phyloP scores from a whole-genome alignment of 768 basidiomycete species.

The Pleurotus pulmonarius region DNA sequence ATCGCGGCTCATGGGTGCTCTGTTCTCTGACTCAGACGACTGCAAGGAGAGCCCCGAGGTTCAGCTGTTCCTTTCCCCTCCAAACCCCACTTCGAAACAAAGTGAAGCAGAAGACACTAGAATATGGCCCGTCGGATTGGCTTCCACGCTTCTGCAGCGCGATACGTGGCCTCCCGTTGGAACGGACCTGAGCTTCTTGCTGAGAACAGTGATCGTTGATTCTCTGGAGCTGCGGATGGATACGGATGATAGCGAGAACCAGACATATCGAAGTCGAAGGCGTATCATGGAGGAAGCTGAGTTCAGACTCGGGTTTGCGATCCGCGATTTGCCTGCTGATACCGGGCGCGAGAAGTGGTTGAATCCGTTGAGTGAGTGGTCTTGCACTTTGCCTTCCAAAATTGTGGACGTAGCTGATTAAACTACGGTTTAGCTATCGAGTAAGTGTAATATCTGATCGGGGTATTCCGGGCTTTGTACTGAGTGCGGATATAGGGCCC shows the following conservation, averaged over 20 bases:
- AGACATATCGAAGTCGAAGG: constrained; percentile 14
- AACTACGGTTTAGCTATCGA: constrained; percentile 36
- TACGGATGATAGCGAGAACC: background rate
- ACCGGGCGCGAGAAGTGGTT: constrained; percentile 73
- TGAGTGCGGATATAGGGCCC: constrained; percentile 45
- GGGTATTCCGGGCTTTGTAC: background rate
- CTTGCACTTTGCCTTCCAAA: background rate
- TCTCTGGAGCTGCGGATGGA: constrained; percentile 43
- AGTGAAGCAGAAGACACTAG: constrained; percentile 21
- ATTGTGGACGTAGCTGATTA: background rate
- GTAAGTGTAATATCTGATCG: constrained; percentile 26
- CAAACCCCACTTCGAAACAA: background rate
- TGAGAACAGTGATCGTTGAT: constrained; percentile 84
- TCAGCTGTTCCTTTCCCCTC: constrained; percentile 10
- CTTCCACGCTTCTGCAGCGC: constrained; percentile 65
- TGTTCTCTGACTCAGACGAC: constrained; percentile 74
- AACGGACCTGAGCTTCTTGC: constrained; percentile 76
- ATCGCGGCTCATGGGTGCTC: constrained; percentile 58
- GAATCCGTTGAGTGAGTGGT: constrained; percentile 69
- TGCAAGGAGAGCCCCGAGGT: constrained; percentile 29
- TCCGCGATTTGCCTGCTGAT: constrained; percentile 66
- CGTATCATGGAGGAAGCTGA: constrained; percentile 58
- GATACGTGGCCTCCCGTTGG: constrained; percentile 87
- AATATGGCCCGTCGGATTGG: constrained; percentile 69
- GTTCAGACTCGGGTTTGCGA: constrained; percentile 79